A percentile compares a stretch with the other conserved stretches of the same genome.
Conservation (phyloP, 306 rosid genomes). For the Quercus glauca region DNA sequence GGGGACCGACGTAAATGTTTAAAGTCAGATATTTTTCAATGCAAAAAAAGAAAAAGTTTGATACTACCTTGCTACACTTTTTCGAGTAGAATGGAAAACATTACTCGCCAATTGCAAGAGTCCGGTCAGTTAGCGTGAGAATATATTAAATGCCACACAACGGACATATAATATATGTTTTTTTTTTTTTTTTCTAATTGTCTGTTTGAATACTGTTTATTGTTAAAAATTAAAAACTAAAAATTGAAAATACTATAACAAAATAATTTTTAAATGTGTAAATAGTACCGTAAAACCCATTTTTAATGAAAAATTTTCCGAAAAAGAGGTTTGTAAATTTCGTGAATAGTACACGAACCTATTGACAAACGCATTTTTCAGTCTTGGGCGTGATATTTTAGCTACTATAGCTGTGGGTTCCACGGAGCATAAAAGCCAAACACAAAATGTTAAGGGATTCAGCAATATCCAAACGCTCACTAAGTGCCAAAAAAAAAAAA, state of each 20-base stretch:
- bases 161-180: too few species aligned
- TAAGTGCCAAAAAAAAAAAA: too few species aligned
- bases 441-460: accelerated
- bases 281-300: accelerated
- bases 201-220: accelerated
- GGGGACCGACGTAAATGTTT: not conserved
- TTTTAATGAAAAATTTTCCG: accelerated
- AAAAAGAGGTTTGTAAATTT: accelerated
- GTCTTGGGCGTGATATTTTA: too few species aligned
- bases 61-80: not conserved
- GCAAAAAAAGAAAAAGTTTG: not conserved
- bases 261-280: too few species aligned
- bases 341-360: accelerated
- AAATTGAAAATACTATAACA: accelerated
- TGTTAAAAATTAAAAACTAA: accelerated
- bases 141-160: too few species aligned
- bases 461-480: too few species aligned
- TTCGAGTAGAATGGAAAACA: not conserved
- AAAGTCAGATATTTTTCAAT: too few species aligned
- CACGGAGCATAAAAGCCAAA: too few species aligned
- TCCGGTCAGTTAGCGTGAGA: too few species aligned
- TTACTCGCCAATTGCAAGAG: not conserved
- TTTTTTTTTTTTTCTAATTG: accelerated
- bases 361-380: too few species aligned
- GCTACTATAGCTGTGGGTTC: too few species aligned